Evolutionary conservation across 2,329 filamentous ascomycete genomes (phyloP).

Genomic region (Amauroascus verrucosus): DNA sequence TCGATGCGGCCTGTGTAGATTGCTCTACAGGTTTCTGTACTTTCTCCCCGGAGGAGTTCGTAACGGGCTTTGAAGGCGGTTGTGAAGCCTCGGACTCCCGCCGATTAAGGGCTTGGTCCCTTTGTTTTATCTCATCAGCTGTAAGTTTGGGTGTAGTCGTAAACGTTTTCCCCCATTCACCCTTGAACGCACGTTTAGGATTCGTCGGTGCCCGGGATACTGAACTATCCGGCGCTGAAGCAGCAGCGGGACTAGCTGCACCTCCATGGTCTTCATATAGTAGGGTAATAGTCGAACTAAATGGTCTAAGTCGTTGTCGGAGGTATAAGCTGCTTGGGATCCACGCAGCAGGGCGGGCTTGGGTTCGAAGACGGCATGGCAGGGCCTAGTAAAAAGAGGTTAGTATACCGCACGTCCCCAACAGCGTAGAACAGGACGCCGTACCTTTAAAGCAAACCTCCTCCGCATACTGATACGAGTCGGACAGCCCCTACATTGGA

Average conservation of each 20-base stretch:
- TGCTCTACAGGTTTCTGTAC: not conserved
- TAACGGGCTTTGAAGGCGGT: not conserved
- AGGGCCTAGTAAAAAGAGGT: not conserved
- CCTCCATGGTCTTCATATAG: not conserved
- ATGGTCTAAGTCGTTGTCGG: not conserved
- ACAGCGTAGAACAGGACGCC: not conserved
- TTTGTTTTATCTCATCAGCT: conserved; percentile 17
- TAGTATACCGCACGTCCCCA: not conserved
- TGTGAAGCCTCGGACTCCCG: not conserved
- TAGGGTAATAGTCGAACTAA: not conserved
- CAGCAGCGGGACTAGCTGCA: not conserved
- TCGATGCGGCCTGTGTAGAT: not conserved
- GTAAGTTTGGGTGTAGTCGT: conserved; percentile 9
- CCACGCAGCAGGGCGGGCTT: not conserved
- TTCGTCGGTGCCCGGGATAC: not conserved
- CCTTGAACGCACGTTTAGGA: not conserved
- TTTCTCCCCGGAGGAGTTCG: not conserved
- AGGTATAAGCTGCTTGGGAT: not conserved
- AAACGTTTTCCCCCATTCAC: conserved; percentile 11
- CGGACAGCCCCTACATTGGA: not conserved
- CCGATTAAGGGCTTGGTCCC: conserved; percentile 6
- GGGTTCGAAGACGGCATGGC: not conserved
- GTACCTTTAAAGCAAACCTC: conserved; percentile 14
- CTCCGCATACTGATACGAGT: conserved; percentile 13
- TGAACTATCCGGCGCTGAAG: not conserved